Evolutionary conservation across 2,329 filamentous ascomycete genomes (phyloP).

Genomic region (Colletotrichum paranaense): DNA sequence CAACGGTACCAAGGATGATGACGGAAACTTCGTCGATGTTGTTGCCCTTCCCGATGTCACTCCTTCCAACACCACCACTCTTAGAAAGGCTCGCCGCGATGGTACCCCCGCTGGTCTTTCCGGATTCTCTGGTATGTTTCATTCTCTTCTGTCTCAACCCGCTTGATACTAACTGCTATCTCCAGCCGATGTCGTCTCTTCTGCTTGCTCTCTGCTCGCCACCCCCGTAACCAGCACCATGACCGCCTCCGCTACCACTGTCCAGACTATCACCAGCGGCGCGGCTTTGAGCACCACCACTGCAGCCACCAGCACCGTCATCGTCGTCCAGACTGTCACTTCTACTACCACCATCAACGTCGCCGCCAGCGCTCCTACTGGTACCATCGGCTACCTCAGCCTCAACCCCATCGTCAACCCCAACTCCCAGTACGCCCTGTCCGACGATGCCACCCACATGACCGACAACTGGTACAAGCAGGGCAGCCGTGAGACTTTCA

Average conservation of each 20-base stretch:
- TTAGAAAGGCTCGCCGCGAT: neutral
- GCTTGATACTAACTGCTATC: neutral
- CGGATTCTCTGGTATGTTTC: neutral
- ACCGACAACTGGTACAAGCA: slow-evolving; percentile 6
- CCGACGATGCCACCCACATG: slow-evolving; percentile 7
- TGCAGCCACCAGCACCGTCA: neutral
- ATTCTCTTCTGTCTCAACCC: neutral
- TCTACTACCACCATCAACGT: neutral
- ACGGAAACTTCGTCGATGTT: neutral
- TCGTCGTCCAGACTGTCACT: neutral
- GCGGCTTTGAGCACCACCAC: neutral
- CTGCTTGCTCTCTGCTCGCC: neutral
- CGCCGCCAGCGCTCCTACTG: neutral
- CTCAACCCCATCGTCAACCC: neutral
- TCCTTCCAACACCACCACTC: neutral
- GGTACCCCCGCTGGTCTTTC: neutral
- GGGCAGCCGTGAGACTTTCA: slow-evolving; percentile 3
- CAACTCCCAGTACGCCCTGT: neutral
- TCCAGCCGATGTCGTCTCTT: neutral
- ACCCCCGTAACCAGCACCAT: neutral
- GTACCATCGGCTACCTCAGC: neutral
- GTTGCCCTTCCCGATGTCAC: neutral
- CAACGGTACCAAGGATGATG: neutral
- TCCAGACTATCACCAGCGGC: neutral
- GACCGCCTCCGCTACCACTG: neutral